phyloP scores from a whole-genome alignment of 495 filamentous ascomycete genomes.

The Zalerion maritima region DNA sequence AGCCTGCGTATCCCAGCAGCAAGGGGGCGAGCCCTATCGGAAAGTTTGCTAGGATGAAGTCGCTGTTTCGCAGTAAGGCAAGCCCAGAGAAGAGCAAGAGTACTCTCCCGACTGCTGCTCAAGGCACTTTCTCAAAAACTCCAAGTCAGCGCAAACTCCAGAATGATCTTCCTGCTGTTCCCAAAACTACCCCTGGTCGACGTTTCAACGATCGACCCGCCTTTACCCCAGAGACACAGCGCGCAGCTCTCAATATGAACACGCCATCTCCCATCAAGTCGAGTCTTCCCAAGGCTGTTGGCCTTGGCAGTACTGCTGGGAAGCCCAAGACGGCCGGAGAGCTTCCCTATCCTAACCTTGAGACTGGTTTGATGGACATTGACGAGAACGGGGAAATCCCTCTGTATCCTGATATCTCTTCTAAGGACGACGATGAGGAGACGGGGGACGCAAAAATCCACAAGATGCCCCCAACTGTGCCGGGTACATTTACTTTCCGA shows the following conservation, averaged over 20 bases:
- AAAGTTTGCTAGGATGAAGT: conserved; percentile 34
- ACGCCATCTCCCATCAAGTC: conserved; percentile 38
- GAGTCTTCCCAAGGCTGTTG: conserved; percentile 24
- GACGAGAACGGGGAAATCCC: conserved; percentile 12
- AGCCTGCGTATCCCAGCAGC: conserved; percentile 6
- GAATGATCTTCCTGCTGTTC: conserved; percentile 27
- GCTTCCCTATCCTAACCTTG: conserved; percentile 21
- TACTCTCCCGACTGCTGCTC: conserved; percentile 22
- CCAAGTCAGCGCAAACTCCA: conserved; percentile 25
- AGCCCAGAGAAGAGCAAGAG: conserved; percentile 22
- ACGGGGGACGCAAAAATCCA: conserved; percentile 14
- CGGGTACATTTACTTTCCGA: conserved; percentile 46
- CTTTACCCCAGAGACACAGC: conserved; percentile 33
- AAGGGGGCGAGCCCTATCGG: conserved; percentile 24
- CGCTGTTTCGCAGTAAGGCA: conserved; percentile 28
- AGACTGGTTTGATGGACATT: conserved; percentile 13
- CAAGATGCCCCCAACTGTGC: conserved; percentile 18
- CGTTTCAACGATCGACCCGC: conserved; percentile 28
- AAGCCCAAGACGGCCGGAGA: conserved; percentile 21
- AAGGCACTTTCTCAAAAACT: conserved; percentile 22
- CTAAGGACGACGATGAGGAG: conserved; percentile 14
- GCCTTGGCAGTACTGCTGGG: no score
- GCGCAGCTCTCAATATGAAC: conserved; percentile 18
- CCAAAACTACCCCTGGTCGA: conserved; percentile 32
- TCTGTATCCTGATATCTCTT: conserved; percentile 32